Evolutionary conservation across 768 basidiomycete genomes (phyloP).

Genomic region (Leccinum longicurvipes): DNA sequence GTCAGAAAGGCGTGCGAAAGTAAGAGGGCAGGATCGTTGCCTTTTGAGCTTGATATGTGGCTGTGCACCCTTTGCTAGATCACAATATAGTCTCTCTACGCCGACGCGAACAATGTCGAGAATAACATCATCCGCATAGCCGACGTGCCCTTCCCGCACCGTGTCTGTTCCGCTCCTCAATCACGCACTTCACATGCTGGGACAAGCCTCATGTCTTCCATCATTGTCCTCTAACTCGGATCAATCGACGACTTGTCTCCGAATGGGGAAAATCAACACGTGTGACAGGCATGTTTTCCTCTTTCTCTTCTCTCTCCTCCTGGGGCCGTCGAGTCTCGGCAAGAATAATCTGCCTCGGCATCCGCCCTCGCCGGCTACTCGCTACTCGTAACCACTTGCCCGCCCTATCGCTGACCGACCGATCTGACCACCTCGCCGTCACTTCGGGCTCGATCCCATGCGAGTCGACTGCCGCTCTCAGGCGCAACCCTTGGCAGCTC

Average conservation of each 20-base stretch:
- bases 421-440: too few species aligned
- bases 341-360: conserved; percentile 6
- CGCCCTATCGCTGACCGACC: too few species aligned
- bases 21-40: conserved; percentile 21
- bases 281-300: conserved; percentile 21
- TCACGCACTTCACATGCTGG: conserved; percentile 18
- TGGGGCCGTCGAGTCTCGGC: conserved; percentile 6
- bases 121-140: conserved; percentile 4
- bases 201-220: conserved; percentile 19
- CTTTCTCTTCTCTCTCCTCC: conserved; percentile 14
- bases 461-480: neutral
- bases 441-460: conserved; percentile 5
- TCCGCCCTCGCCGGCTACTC: conserved; percentile 2
- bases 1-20: conserved; percentile 30
- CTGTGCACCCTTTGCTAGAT: conserved; percentile 16
- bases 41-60: conserved; percentile 32
- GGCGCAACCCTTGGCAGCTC: neutral
- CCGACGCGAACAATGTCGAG: conserved; percentile 10
- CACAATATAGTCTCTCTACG: neutral
- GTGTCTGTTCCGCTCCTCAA: conserved; percentile 9
- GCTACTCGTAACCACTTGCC: neutral
- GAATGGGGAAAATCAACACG: conserved; percentile 23
- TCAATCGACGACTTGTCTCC: conserved; percentile 7
- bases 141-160: neutral
- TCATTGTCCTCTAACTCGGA: conserved; percentile 14